These are phyloP conservation scores for Hippophae tibetana DNA, from an alignment of 306 rosid species.

Conservation along the genomic window DNA sequence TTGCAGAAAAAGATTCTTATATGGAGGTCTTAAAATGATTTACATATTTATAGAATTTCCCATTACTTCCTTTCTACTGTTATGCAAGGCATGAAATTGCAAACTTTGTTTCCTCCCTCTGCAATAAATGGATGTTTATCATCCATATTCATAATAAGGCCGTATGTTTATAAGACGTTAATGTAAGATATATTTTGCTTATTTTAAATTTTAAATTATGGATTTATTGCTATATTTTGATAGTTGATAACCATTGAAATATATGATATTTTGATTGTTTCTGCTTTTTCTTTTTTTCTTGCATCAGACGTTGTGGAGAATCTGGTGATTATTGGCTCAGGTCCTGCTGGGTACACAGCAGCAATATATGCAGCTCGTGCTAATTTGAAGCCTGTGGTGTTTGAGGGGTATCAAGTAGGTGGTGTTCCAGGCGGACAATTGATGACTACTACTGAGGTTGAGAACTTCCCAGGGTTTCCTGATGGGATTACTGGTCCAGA, in stretches of 20 bases:
- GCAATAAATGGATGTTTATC: neutral
- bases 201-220: neutral
- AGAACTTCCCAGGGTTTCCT: constrained; percentile 93
- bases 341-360: constrained; percentile 93
- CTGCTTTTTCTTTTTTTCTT: constrained; percentile 10
- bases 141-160: no score
- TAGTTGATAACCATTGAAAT: neutral
- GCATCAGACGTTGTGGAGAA: constrained; percentile 61
- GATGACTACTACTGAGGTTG: constrained; percentile 96
- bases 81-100: neutral
- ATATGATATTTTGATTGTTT: neutral
- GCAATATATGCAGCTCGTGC: constrained; percentile 96
- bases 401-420: constrained; percentile 86
- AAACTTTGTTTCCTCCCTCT: neutral
- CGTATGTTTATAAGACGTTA: no score
- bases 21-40: no score
- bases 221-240: neutral
- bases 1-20: neutral
- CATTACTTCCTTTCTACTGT: neutral
- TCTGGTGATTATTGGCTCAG: constrained; percentile 84
- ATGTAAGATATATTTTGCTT: no score
- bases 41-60: neutral
- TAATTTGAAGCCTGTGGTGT: constrained; percentile 86
- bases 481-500: constrained; percentile 95
- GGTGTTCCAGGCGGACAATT: constrained; percentile 96